Conservation (phyloP, 192 early-diverging fungal species). For the Coemansia sp. region DNA sequence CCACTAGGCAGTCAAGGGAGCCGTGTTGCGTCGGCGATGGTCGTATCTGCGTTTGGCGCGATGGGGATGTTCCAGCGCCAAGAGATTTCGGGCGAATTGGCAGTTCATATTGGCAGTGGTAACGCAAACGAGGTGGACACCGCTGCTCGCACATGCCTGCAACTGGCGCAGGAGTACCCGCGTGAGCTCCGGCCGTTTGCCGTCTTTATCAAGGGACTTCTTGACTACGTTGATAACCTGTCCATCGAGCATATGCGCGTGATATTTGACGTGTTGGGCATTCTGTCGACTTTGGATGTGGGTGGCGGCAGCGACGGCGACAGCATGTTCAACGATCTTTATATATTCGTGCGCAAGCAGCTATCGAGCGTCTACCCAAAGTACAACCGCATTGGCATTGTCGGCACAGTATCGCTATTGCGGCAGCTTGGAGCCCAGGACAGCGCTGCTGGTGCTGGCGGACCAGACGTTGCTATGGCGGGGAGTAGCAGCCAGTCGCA, state of each 20-base stretch:
- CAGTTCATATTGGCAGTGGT: constrained; percentile 78
- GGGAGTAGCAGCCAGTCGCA: constrained; percentile 38
- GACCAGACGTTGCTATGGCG: not conserved
- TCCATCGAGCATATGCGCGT: constrained; percentile 64
- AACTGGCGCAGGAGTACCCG: constrained; percentile 58
- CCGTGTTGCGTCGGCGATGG: constrained; percentile 27
- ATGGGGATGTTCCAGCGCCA: constrained; percentile 73
- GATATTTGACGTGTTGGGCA: constrained; percentile 69
- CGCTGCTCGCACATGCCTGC: constrained; percentile 59
- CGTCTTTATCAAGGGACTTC: constrained; percentile 70
- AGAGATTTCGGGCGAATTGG: constrained; percentile 77
- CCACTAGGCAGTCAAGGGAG: constrained; percentile 54
- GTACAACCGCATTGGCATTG: constrained; percentile 74
- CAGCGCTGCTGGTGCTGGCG: not conserved
- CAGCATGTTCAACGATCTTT: constrained; percentile 69
- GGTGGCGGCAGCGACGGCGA: constrained; percentile 25
- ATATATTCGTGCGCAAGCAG: constrained; percentile 76
- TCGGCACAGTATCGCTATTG: constrained; percentile 68
- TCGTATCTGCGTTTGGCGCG: constrained; percentile 32
- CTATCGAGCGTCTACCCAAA: constrained; percentile 66
- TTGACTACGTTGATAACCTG: constrained; percentile 76
- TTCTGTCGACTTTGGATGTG: constrained; percentile 50
- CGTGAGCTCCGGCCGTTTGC: constrained; percentile 61
- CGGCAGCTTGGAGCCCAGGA: constrained; percentile 61
- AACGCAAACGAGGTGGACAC: constrained; percentile 65